phyloP scores from a whole-genome alignment of 106 monocot species.

The Phalaenopsis equestris region DNA sequence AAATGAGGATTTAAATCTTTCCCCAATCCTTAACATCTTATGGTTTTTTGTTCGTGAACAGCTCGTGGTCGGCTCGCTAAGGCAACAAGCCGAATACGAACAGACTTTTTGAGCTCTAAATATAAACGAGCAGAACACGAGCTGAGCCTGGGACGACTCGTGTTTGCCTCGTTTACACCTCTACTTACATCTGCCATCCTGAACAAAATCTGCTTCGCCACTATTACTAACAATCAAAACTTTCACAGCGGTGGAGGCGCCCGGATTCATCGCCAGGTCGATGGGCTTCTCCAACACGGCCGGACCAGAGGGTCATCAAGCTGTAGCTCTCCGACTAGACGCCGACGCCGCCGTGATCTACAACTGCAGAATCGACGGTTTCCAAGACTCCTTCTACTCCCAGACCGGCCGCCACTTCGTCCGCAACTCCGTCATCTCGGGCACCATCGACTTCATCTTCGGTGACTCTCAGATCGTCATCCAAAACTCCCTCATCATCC shows the following conservation, averaged over 20 bases:
- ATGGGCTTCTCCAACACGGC: slow-evolving; percentile 48
- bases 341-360: slow-evolving; percentile 34
- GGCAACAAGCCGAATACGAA: too few species aligned
- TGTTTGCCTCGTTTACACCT: too few species aligned
- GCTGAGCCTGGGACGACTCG: too few species aligned
- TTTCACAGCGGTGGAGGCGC: not conserved
- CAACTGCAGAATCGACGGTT: slow-evolving; percentile 42
- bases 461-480: slow-evolving; percentile 28
- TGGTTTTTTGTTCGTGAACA: too few species aligned
- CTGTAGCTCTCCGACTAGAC: slow-evolving; percentile 27
- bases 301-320: slow-evolving; percentile 42
- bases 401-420: slow-evolving; percentile 32
- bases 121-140: too few species aligned
- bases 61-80: too few species aligned
- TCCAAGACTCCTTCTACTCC: slow-evolving; percentile 40
- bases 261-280: slow-evolving; percentile 24
- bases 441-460: slow-evolving; percentile 60
- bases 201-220: too few species aligned
- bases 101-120: too few species aligned
- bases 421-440: slow-evolving; percentile 35
- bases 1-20: too few species aligned
- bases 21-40: too few species aligned
- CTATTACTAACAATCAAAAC: too few species aligned
- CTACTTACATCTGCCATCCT: too few species aligned
- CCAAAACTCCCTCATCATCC: slow-evolving; percentile 44